Percentiles rank a stretch among this genome's conserved stretches.
These are phyloP conservation scores for Sporothrix pallida DNA, from an alignment of 2,329 filamentous ascomycete species.

Conservation along the genomic window DNA sequence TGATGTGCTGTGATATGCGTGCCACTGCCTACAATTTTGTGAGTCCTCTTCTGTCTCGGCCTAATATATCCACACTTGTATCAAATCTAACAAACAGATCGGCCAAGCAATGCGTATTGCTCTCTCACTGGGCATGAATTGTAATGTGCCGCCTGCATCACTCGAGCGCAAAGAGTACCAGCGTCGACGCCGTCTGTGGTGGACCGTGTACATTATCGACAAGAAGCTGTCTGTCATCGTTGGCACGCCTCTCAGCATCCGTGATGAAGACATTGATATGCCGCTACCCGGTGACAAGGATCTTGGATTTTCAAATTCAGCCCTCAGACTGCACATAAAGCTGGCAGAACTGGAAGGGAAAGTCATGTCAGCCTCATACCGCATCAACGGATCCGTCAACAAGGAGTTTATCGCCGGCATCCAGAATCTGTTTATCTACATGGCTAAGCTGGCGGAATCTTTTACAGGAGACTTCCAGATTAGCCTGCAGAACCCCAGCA, in stretches of 20 bases:
- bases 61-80: too few relatives aligned
- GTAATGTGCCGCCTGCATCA: background rate
- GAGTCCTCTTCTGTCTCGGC: background rate
- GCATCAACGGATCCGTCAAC: background rate
- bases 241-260: background rate
- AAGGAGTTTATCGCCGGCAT: background rate
- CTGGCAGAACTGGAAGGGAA: background rate
- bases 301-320: background rate
- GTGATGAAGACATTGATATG: background rate
- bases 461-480: slow-evolving; percentile 2
- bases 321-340: background rate
- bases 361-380: background rate
- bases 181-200: background rate
- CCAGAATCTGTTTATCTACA: background rate
- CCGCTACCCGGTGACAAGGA: background rate
- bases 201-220: background rate
- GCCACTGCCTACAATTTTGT: background rate
- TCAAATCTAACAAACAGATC: background rate
- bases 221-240: background rate
- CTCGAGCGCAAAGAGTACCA: background rate
- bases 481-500: background rate
- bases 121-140: background rate
- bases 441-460: background rate
- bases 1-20: background rate
- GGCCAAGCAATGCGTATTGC: background rate